These are phyloP conservation scores for Metschnikowia amazonensis DNA, from an alignment of 805 yeast genomes.

Conservation along the genomic window DNA sequence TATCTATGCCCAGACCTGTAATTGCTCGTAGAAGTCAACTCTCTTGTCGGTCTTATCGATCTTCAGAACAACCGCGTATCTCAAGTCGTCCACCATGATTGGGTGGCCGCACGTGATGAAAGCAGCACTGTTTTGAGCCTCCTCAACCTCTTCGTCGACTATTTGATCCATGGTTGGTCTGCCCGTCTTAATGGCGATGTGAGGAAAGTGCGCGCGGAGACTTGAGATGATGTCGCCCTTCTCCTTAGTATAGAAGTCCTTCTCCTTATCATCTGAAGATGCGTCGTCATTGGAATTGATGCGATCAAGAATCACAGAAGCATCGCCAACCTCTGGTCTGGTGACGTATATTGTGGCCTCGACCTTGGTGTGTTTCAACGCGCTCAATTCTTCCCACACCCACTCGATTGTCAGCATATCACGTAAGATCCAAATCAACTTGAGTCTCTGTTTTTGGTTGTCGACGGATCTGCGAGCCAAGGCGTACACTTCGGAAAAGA, in stretches of 20 bases:
- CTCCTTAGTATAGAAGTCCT: slow-evolving; percentile 5
- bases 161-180: slow-evolving; percentile 47
- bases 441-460: slow-evolving; percentile 14
- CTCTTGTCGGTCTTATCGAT: slow-evolving; percentile 18
- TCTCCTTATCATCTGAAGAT: slow-evolving; percentile 7
- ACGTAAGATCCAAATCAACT: slow-evolving; percentile 18
- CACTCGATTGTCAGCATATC: slow-evolving; percentile 14
- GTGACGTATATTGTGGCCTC: slow-evolving; percentile 16
- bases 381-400: slow-evolving; percentile 15
- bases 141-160: slow-evolving; percentile 33
- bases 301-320: slow-evolving; percentile 7
- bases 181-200: slow-evolving; percentile 19
- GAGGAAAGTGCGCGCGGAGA: slow-evolving; percentile 15
- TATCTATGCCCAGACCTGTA: slow-evolving; percentile 23
- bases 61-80: slow-evolving; percentile 19
- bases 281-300: slow-evolving; percentile 7
- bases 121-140: slow-evolving; percentile 40
- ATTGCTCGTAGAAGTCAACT: slow-evolving; percentile 19
- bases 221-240: slow-evolving; percentile 1
- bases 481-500: slow-evolving; percentile 38
- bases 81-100: slow-evolving; percentile 30
- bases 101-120: slow-evolving; percentile 35
- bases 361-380: slow-evolving; percentile 11
- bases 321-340: slow-evolving; percentile 8
- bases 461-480: slow-evolving; percentile 22